Conservation (phyloP, 805 yeast genomes). For the Starmerella stigmatis region DNA sequence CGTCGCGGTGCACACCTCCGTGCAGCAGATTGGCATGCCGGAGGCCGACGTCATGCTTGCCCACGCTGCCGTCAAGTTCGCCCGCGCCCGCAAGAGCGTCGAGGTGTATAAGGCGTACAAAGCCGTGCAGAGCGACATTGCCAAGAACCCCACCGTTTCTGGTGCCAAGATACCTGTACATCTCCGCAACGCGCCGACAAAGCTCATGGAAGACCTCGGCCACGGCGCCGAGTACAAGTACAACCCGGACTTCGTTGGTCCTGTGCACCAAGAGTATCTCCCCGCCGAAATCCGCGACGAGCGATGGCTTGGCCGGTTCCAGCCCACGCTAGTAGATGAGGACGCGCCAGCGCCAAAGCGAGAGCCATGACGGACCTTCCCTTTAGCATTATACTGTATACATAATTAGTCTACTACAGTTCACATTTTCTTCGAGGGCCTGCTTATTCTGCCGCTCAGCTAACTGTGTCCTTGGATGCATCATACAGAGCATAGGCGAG, state of each 20-base stretch:
- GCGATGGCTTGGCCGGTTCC: conserved; percentile 17
- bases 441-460: too few species aligned
- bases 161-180: conserved; percentile 57
- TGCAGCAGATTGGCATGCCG: conserved; percentile 86
- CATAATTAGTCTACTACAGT: too few species aligned
- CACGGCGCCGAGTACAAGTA: conserved; percentile 80
- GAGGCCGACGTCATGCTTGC: conserved; percentile 84
- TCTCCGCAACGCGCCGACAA: conserved; percentile 89
- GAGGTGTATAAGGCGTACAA: conserved; percentile 75
- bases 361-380: too few species aligned
- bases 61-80: conserved; percentile 86
- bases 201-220: conserved; percentile 77
- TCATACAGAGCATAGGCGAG: too few species aligned
- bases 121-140: conserved; percentile 48
- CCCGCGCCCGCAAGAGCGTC: conserved; percentile 76
- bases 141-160: conserved; percentile 47
- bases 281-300: conserved; percentile 40
- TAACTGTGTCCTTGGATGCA: too few species aligned
- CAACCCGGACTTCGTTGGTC: conserved; percentile 74
- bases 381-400: background rate
- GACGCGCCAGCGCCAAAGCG: too few species aligned
- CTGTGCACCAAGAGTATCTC: conserved; percentile 55
- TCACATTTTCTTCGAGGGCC: too few species aligned
- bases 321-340: conserved; percentile 5
- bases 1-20: conserved; percentile 71